Evolutionary conservation across 2,329 filamentous ascomycete genomes (phyloP), one percentile per base, ranked within the genome.

Genomic region (Fusarium mundagurra): DNA sequence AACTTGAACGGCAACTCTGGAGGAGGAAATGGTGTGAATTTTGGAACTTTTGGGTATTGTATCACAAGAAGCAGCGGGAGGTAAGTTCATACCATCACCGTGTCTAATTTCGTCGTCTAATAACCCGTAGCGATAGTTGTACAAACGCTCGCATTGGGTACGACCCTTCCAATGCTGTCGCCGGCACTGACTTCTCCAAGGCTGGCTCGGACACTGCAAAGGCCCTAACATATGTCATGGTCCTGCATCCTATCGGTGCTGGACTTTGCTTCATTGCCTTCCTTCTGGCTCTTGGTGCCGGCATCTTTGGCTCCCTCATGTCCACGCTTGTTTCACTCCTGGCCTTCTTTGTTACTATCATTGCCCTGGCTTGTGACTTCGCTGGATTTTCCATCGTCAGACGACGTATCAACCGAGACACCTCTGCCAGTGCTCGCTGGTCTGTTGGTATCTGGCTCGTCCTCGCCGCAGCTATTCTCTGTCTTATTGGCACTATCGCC

Each of bases 21-120:
- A 27, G 77, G 84, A 16, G 80, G 84, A 17, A 80, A 90, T 55
- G 51, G 34, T 14, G 80, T 91, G 39, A 84, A 83, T 6, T 91
- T 90, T 80, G 90, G 90, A 50, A 89, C 88, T 1, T 92, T 91
- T 81, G 90, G 90, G 13, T 89, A 87, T 79, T 92, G 90, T 78
- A 74, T 82, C 38, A 70, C 78, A 29, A 76, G 78, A 47, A 72
- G 73, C 54, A 72, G 74, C 75, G 82, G 63, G 64, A 51, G 58
- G 77, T 78, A 63, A 61, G 74, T 73, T 31, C 18, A 24, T 24
- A 34, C 24, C 18, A 33, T 17, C 18, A 24, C 33, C 20, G 27
- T 55, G 34, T n/a, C 27, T 14, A 43, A 38, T 38, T 24, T 51
- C 34, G 20, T 16, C 13, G 27, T 41, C 69, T 78, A 58, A 78